Evolutionary conservation across 768 basidiomycete genomes (phyloP).

Genomic region (Leccinum uliginosum): DNA sequence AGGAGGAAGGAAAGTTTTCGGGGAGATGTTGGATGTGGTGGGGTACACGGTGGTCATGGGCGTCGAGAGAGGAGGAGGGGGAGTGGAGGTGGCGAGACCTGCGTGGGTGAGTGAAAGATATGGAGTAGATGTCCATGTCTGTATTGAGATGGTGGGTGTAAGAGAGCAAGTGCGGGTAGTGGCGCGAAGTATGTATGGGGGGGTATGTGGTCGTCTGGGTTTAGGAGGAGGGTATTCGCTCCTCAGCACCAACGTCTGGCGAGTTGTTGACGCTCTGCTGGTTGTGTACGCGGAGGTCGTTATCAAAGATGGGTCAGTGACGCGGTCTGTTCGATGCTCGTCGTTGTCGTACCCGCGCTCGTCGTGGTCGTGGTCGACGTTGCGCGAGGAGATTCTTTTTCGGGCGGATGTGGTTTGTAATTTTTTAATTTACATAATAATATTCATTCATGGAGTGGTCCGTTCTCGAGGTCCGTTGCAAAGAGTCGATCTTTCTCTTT

Average conservation of each 20-base stretch:
- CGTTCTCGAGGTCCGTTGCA: conserved; percentile 24
- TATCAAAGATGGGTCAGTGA: conserved; percentile 10
- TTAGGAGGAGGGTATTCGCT: conserved; percentile 28
- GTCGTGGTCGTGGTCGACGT: conserved; percentile 24
- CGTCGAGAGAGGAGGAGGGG: conserved; percentile 60
- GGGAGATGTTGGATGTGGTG: conserved; percentile 35
- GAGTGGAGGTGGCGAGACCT: conserved; percentile 62
- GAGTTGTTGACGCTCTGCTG: background rate
- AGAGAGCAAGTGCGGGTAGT: conserved; percentile 1
- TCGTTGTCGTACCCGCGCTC: conserved; percentile 13
- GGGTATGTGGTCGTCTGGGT: conserved; percentile 18
- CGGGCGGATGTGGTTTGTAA: conserved; percentile 8
- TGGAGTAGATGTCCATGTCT: conserved; percentile 90
- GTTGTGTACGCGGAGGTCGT: background rate
- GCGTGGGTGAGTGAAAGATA: conserved; percentile 90
- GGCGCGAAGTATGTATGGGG: conserved; percentile 5
- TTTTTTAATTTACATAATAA: conserved; percentile 1
- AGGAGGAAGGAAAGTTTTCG: conserved; percentile 31
- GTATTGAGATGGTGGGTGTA: background rate
- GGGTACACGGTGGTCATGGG: conserved; percentile 45
- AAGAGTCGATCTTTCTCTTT: too few species aligned
- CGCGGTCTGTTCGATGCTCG: conserved; percentile 17
- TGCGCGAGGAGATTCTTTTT: conserved; percentile 17
- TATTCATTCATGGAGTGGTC: conserved; percentile 15
- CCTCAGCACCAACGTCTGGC: conserved; percentile 19